A percentile compares a stretch with the other conserved stretches of the same genome.
Conservation (phyloP, 78 protist genomes). For the Mantamonas sphyraenae region DNA sequence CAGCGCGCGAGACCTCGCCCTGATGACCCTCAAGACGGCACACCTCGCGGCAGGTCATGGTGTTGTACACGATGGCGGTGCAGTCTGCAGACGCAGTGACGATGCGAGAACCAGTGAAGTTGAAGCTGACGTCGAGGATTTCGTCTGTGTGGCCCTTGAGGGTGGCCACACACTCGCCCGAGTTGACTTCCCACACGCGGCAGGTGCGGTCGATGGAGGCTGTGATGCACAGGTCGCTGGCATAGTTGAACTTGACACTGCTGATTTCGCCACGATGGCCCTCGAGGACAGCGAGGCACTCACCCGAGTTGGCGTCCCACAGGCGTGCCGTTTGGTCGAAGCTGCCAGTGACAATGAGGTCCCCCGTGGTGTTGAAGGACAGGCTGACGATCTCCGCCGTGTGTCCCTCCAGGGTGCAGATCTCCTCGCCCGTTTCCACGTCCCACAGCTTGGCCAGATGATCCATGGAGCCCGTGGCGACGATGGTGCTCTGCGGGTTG, state of each 20-base stretch:
- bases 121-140: conserved; percentile 56
- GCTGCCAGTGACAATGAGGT: conserved; percentile 43
- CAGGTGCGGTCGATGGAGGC: conserved; percentile 55
- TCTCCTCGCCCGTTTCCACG: conserved; percentile 33
- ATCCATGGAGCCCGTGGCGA: conserved; percentile 72
- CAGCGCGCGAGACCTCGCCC: conserved; percentile 49
- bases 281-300: conserved; percentile 17
- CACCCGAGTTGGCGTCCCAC: conserved; percentile 7
- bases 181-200: conserved; percentile 42
- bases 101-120: conserved; percentile 31
- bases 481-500: conserved; percentile 33
- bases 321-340: conserved; percentile 58
- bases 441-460: conserved; percentile 53
- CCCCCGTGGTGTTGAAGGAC: conserved; percentile 31
- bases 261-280: conserved; percentile 57
- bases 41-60: conserved; percentile 30
- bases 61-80: conserved; percentile 46
- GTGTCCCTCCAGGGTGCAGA: conserved; percentile 46
- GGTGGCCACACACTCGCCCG: conserved; percentile 33
- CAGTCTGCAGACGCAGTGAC: conserved; percentile 58
- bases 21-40: conserved; percentile 50
- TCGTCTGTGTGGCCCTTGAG: conserved; percentile 43
- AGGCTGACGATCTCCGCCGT: conserved; percentile 56
- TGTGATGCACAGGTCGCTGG: conserved; percentile 24
- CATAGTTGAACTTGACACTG: conserved; percentile 22